These are phyloP conservation scores for Cladosporium sp. DNA, from an alignment of 2,329 filamentous ascomycete genomes.

Conservation along the genomic window DNA sequence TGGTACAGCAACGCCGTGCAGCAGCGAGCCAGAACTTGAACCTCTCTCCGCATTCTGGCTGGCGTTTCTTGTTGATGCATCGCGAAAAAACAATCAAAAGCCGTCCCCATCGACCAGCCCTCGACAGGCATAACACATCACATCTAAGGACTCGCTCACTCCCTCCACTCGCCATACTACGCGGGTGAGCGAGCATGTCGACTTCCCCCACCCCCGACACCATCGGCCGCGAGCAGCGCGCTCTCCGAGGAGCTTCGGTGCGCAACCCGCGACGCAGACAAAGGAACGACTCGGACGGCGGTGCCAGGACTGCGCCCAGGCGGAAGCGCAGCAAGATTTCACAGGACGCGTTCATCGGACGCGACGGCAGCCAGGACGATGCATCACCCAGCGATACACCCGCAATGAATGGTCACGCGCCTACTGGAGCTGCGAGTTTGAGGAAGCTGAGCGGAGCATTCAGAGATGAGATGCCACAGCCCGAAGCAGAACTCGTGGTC, in stretches of 20 bases:
- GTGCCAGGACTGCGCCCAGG: slow-evolving; percentile 42
- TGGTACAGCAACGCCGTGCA: background rate
- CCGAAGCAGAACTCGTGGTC: slow-evolving; percentile 24
- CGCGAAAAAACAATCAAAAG: slow-evolving; percentile 16
- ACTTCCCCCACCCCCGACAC: slow-evolving; percentile 16
- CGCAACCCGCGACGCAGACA: slow-evolving; percentile 49
- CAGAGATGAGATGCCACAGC: slow-evolving; percentile 10
- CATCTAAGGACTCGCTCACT: background rate
- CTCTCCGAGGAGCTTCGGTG: slow-evolving; percentile 20
- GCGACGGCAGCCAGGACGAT: slow-evolving; percentile 23
- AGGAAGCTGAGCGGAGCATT: slow-evolving; percentile 19
- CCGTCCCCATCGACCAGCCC: slow-evolving; percentile 6
- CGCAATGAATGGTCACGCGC: slow-evolving; percentile 27
- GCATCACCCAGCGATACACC: slow-evolving; percentile 9
- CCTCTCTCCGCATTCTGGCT: slow-evolving; percentile 16
- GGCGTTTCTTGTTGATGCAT: slow-evolving; percentile 17
- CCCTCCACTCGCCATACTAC: slow-evolving; percentile 2
- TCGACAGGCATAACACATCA: background rate
- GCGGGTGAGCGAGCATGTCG: slow-evolving; percentile 19
- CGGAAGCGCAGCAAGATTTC: slow-evolving; percentile 51
- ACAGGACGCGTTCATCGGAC: slow-evolving; percentile 41
- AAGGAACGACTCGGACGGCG: slow-evolving; percentile 47
- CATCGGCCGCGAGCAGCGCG: slow-evolving; percentile 25
- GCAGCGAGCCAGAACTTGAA: background rate
- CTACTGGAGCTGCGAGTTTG: slow-evolving; percentile 5